Evolutionary conservation across 2,329 filamentous ascomycete genomes (phyloP).

Genomic region (Colletotrichum agaves): DNA sequence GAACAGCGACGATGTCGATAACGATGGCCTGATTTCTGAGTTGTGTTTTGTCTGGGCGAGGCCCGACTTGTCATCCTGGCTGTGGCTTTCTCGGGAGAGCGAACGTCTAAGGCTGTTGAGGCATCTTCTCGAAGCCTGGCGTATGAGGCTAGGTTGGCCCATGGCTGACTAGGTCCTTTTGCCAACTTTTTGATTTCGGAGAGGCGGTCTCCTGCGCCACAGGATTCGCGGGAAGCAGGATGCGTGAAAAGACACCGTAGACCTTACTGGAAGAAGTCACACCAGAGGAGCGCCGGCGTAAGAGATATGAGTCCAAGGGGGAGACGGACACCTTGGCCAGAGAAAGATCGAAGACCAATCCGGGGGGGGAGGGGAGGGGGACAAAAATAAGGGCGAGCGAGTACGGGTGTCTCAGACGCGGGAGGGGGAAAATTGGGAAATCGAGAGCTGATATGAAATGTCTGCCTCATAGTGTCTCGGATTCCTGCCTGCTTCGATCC

Average conservation of each 20-base stretch:
- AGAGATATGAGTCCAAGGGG: background rate
- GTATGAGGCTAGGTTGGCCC: background rate
- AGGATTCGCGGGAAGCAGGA: background rate
- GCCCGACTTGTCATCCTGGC: background rate
- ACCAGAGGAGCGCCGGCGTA: background rate
- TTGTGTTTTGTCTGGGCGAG: background rate
- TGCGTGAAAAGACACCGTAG: background rate
- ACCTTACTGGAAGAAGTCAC: background rate
- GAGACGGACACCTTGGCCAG: background rate
- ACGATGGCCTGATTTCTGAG: background rate
- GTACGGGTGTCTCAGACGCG: background rate
- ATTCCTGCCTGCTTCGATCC: conserved; percentile 13
- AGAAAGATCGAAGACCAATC: background rate
- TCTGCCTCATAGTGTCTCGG: conserved; percentile 32
- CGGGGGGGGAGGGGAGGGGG: background rate
- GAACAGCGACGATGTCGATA: background rate
- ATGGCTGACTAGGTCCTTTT: background rate
- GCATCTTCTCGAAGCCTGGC: conserved; percentile 7
- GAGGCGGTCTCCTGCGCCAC: background rate
- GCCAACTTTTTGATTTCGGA: background rate
- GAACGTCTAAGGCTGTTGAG: background rate
- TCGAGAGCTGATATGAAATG: conserved; percentile 25
- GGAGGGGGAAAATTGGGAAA: background rate
- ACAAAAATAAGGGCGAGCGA: background rate
- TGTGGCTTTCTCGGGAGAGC: background rate